Conservation (phyloP, 176 grass and related monocot species). For the Aegilops umbellulata region DNA sequence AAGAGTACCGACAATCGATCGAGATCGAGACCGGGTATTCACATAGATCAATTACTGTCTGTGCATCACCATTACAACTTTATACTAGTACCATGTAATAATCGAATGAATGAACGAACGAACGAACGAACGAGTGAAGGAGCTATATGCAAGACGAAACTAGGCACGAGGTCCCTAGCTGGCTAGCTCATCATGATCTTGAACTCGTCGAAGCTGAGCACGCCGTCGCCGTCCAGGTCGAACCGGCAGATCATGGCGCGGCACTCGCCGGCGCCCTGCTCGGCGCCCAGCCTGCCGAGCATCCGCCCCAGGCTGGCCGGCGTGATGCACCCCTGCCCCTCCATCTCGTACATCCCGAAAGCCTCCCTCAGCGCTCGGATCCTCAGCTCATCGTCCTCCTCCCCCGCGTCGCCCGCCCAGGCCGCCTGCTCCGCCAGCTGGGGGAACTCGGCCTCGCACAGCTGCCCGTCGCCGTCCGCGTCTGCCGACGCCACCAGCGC, state of each 20-base stretch:
- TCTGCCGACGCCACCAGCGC: slow-evolving; percentile 6
- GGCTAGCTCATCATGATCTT: slow-evolving; percentile 35
- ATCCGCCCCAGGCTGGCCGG: slow-evolving; percentile 32
- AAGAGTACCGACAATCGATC: no score
- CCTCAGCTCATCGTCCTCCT: not conserved
- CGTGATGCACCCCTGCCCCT: slow-evolving; percentile 36
- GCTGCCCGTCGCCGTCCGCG: slow-evolving; percentile 6
- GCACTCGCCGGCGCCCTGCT: slow-evolving; percentile 38
- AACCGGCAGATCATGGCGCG: slow-evolving; percentile 52
- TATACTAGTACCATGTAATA: not conserved
- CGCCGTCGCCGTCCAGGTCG: slow-evolving; percentile 49
- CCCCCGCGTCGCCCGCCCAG: not conserved
- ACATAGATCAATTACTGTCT: no score
- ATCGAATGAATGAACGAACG: no score
- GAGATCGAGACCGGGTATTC: no score
- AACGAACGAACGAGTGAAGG: no score
- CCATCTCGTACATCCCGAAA: slow-evolving; percentile 47
- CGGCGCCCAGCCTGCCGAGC: slow-evolving; percentile 24
- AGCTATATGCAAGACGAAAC: no score
- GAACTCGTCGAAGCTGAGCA: slow-evolving; percentile 63
- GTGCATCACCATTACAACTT: no score
- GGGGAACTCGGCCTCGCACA: slow-evolving; percentile 5
- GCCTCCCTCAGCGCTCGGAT: not conserved
- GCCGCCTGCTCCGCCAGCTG: not conserved
- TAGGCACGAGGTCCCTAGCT: no score